These are phyloP conservation scores for Pelagophyceae sp. DNA, from an alignment of 352 stramenopile genomes.

Conservation along the genomic window DNA sequence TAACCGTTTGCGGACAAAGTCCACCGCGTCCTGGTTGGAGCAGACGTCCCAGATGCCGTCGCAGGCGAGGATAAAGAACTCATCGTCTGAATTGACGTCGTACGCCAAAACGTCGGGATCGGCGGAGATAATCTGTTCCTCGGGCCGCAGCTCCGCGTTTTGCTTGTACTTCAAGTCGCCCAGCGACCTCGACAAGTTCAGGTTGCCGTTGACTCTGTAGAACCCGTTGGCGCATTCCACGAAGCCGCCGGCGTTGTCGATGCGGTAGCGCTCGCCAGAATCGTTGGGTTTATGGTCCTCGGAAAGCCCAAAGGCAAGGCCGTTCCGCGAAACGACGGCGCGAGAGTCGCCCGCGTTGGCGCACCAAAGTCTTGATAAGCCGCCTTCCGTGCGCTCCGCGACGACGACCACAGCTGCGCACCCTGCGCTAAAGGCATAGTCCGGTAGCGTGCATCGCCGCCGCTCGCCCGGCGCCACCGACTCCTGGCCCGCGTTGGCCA, in stretches of 20 bases:
- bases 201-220: conserved; percentile 73
- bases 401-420: conserved; percentile 63
- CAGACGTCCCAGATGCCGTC: conserved; percentile 78
- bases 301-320: conserved; percentile 49
- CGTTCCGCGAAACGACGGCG: conserved; percentile 57
- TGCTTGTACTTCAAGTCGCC: conserved; percentile 77
- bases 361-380: conserved; percentile 50
- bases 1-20: conserved; percentile 58
- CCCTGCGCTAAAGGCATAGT: conserved; percentile 61
- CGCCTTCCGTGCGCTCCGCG: conserved; percentile 27
- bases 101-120: conserved; percentile 67
- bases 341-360: conserved; percentile 70
- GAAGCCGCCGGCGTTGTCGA: conserved; percentile 60
- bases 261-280: conserved; percentile 49
- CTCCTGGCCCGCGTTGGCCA: no score
- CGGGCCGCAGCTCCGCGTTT: conserved; percentile 44
- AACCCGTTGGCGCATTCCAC: conserved; percentile 54
- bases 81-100: conserved; percentile 50
- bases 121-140: conserved; percentile 74
- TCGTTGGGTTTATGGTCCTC: conserved; percentile 58
- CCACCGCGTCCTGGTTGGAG: conserved; percentile 64
- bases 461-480: no score
- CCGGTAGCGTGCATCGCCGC: conserved; percentile 47
- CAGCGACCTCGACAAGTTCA: conserved; percentile 73
- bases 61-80: conserved; percentile 72